Percentiles rank a stretch among this genome's conserved stretches.
phyloP scores from a whole-genome alignment of 1,284 basidiomycete species.

The Boletus sp. region DNA sequence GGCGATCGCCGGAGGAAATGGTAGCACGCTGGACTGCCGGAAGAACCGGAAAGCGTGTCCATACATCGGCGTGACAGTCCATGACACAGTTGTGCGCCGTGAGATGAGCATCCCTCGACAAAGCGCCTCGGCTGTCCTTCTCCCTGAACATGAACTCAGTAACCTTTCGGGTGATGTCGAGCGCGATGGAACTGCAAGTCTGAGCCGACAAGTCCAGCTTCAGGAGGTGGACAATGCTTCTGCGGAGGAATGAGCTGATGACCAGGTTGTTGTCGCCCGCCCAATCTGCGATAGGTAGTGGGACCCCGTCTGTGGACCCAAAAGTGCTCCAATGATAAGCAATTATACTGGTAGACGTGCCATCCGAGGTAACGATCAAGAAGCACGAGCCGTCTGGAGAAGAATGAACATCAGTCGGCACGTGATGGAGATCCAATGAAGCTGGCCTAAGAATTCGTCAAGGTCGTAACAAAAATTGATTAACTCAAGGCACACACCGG shows the following conservation, averaged over 20 bases:
- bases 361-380: conserved; percentile 32
- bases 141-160: conserved; percentile 58
- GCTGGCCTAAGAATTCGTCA: conserved; percentile 41
- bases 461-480: not conserved
- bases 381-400: conserved; percentile 58
- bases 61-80: conserved; percentile 57
- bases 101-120: conserved; percentile 16
- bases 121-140: conserved; percentile 18
- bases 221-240: conserved; percentile 43
- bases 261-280: conserved; percentile 25
- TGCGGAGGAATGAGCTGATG: conserved; percentile 46
- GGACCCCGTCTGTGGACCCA: conserved; percentile 48
- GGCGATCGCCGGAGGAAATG: conserved; percentile 34
- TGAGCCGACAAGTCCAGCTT: conserved; percentile 35
- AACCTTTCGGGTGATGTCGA: conserved; percentile 52
- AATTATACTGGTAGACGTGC: conserved; percentile 24
- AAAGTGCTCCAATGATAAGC: conserved; percentile 59
- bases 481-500: conserved; percentile 36
- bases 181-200: conserved; percentile 40
- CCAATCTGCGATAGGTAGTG: conserved; percentile 34
- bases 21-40: conserved; percentile 51
- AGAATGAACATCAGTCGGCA: conserved; percentile 39
- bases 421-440: conserved; percentile 37
- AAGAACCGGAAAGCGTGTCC: conserved; percentile 61
- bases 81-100: conserved; percentile 50